Evolutionary conservation across 768 basidiomycete genomes (phyloP).

Genomic region (Phaffia tasmanica): DNA sequence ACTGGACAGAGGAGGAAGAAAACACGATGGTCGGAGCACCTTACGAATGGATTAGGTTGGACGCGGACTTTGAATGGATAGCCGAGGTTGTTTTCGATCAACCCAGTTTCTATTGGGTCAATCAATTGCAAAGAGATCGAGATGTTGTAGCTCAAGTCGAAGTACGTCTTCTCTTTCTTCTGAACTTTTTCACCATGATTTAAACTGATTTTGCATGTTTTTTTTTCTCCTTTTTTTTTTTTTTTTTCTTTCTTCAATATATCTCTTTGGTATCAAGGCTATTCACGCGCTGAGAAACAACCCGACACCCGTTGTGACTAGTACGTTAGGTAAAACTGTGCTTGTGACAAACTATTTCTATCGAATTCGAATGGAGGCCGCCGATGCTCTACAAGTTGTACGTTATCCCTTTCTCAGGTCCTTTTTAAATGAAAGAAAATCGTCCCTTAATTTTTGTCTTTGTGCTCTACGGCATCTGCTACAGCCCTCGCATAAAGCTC

Average conservation of each 20-base stretch:
- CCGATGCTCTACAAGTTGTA: slow-evolving; percentile 67
- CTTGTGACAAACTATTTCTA: slow-evolving; percentile 93
- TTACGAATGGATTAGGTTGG: slow-evolving; percentile 98
- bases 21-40: slow-evolving; percentile 86
- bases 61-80: slow-evolving; percentile 99
- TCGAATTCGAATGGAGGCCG: slow-evolving; percentile 90
- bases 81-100: slow-evolving; percentile 84
- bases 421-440: slow-evolving; percentile 11
- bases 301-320: slow-evolving; percentile 40
- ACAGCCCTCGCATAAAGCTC: background rate
- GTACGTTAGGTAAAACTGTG: slow-evolving; percentile 79
- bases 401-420: slow-evolving; percentile 33
- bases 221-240: background rate
- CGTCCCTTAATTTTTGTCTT: background rate
- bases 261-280: slow-evolving; percentile 50
- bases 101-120: slow-evolving; percentile 98
- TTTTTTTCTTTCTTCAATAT: slow-evolving; percentile 13
- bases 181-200: background rate
- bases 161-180: slow-evolving; percentile 45
- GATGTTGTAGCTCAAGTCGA: slow-evolving; percentile 96
- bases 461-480: background rate
- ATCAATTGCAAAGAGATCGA: slow-evolving; percentile 83
- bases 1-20: slow-evolving; percentile 97
- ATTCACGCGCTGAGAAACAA: slow-evolving; percentile 59
- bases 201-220: background rate